Evolutionary conservation across 148 eudicot genomes (phyloP), one percentile per base, ranked within the genome.

Genomic region (Rhododendron kiyosumense): DNA sequence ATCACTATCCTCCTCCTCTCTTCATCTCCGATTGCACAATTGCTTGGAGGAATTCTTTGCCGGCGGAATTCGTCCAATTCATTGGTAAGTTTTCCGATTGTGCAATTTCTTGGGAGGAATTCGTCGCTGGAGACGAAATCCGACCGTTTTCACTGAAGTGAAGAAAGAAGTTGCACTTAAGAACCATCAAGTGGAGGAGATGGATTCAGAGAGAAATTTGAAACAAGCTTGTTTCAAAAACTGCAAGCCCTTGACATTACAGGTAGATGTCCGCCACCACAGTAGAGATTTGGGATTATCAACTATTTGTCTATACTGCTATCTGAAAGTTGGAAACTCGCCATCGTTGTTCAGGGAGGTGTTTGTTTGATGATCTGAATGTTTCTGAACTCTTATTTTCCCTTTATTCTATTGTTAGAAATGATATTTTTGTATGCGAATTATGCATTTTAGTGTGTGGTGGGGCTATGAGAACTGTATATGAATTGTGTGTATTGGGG

Each of bases 351-450:
- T 83, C 45, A 3, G 74, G 84, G 57, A 65, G 77, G 77, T 45
- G 74, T 30, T 83, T 67, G 85, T 69, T 83, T 67, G 85, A 30
- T 83, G 30, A 45, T 69, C n/a, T 45, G 36, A 45, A 11, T 28
- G 41, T 49, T 49, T 51, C 7, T 80, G 36, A n/a, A n/a, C 61
- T 83, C 22, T 82, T 7, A 24, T 41, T 83, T 24, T 22, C 15
- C 17, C 57, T 26, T 30, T 26, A 46, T 67, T 43, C 78, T 65
- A 41, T 67, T 34, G 59, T 69, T 83, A 65, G 78, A 17, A 28
- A 43, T 69, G 18, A 67, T 41, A 28, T 67, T 67, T 11, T 83
- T 7, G 11, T 83, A 77, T 41, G 13, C 52, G 52, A 43, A 22
- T 1, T 41, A 41, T 41, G 45, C 45, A 41, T 41, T 38, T 41